Evolutionary conservation across 1,284 basidiomycete genomes (phyloP).

Genomic region (Uromyces viciae-fabae): DNA sequence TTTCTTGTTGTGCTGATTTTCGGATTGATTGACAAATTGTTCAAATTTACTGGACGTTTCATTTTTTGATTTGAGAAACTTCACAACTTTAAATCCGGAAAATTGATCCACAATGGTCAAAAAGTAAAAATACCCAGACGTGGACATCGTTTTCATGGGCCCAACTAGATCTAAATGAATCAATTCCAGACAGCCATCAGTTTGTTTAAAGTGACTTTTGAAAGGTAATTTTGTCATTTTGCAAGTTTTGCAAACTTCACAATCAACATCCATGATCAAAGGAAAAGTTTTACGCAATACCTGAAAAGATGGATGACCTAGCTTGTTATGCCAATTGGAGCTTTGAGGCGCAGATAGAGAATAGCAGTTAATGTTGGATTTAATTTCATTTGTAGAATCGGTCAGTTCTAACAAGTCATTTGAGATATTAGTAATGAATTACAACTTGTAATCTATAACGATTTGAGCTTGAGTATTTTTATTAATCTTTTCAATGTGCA

Average conservation of each 20-base stretch:
- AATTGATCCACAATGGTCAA: neutral
- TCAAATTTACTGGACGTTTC: neutral
- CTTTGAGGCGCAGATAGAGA: too few relatives aligned
- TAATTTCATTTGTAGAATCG: neutral
- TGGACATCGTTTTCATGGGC: neutral
- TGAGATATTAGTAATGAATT: neutral
- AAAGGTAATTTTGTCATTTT: neutral
- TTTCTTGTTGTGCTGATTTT: neutral
- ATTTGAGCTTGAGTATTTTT: neutral
- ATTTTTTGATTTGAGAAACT: neutral
- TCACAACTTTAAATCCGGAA: neutral
- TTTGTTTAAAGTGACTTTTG: neutral
- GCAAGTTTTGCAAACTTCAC: neutral
- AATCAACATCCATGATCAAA: too few relatives aligned
- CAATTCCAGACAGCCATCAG: neutral
- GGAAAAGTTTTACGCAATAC: too few relatives aligned
- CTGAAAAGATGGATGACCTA: neutral
- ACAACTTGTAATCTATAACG: too few relatives aligned
- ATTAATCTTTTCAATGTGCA: neutral
- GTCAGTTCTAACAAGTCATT: neutral
- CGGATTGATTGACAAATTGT: too few relatives aligned
- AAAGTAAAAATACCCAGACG: neutral
- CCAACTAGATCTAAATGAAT: slow-evolving; percentile 12
- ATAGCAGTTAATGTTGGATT: too few relatives aligned
- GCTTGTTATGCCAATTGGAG: neutral